Evolutionary conservation across 202 grass and related monocot genomes (phyloP), one percentile per base, ranked within the genome.

Genomic region (Schoenoplectus tabernaemontani): DNA sequence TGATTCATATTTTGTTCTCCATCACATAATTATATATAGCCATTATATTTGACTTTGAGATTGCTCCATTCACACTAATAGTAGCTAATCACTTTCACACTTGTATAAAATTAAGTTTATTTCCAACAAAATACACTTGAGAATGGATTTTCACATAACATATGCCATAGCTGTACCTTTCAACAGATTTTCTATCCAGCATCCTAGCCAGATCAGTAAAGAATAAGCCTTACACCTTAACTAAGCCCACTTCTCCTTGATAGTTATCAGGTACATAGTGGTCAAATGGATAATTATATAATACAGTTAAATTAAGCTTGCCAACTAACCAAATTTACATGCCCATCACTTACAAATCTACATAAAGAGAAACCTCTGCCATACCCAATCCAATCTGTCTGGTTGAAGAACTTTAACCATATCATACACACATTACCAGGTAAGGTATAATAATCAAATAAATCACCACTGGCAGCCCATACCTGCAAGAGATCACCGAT

Each of bases 401-500:
- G 3, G 8, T 66, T 20, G 6, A 66, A 66, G 9, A 26, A 4
- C 10, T 6, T 20, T 39, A 66, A 16, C 6, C 1, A 64, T 36
- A 19, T 17, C 34, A 41, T 66, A 39, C 34, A 6, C 34, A 20
- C 7, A 66, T 39, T 66, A 66, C 1, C 34, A 66, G 63, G 34
- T 37, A 37, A 58, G 33, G 17, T 20, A 41, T 20, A n/a, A n/a
- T 17, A 37, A 66, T 41, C 16, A 66, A 39, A 66, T 66, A 2
- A 26, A 69, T 9, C 13, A 43, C 38, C 17, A 42, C 17, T 5
- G 19, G 37, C 2, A 58, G 75, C 51, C 39, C 16, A 12, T 72
- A 93, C 91, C 88, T 90, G 86, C 17, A 93, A n/a, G 59, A 87
- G 63, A 56, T 93, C 88, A 0, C 41, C 80, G 1, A 91, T 38